phyloP scores from a whole-genome alignment of 768 basidiomycete genomes.

The Russula olivacea region DNA sequence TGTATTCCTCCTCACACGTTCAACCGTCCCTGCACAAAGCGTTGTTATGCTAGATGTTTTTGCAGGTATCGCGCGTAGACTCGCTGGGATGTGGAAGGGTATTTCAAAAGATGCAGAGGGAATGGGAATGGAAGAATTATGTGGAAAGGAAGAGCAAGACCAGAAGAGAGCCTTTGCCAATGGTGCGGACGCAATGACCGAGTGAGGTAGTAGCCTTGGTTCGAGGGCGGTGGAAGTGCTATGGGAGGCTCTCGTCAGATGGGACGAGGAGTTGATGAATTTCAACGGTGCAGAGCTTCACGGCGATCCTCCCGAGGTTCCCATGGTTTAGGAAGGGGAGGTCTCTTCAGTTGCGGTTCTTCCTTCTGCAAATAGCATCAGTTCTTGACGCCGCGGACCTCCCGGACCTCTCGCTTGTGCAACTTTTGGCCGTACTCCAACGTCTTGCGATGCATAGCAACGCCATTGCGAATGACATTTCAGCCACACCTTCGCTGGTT shows the following conservation, averaged over 20 bases:
- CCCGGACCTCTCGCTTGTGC: conserved; percentile 45
- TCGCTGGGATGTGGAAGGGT: conserved; percentile 30
- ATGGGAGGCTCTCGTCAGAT: conserved; percentile 69
- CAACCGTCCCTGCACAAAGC: conserved; percentile 78
- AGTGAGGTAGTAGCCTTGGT: conserved; percentile 62
- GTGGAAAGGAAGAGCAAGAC: conserved; percentile 38
- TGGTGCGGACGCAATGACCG: conserved; percentile 58
- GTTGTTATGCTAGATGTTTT: conserved; percentile 75
- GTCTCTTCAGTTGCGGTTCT: conserved; percentile 37
- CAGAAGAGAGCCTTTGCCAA: conserved; percentile 60
- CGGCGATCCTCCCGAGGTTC: conserved; percentile 21
- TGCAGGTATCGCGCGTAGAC: conserved; percentile 45
- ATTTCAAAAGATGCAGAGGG: conserved; percentile 31
- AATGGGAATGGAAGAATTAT: conserved; percentile 33
- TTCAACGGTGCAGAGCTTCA: conserved; percentile 46
- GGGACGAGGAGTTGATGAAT: conserved; percentile 39
- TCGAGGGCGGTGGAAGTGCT: conserved; percentile 62
- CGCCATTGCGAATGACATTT: conserved; percentile 45
- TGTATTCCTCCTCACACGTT: conserved; percentile 70
- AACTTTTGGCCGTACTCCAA: conserved; percentile 53
- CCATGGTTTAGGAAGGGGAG: conserved; percentile 27
- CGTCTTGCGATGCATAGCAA: conserved; percentile 58
- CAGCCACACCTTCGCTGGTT: conserved; percentile 47
- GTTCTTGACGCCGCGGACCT: conserved; percentile 38
- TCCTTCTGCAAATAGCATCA: conserved; percentile 48